These are phyloP conservation scores for Colletotrichum siamense DNA, from an alignment of 2,329 filamentous ascomycete genomes.

Conservation along the genomic window DNA sequence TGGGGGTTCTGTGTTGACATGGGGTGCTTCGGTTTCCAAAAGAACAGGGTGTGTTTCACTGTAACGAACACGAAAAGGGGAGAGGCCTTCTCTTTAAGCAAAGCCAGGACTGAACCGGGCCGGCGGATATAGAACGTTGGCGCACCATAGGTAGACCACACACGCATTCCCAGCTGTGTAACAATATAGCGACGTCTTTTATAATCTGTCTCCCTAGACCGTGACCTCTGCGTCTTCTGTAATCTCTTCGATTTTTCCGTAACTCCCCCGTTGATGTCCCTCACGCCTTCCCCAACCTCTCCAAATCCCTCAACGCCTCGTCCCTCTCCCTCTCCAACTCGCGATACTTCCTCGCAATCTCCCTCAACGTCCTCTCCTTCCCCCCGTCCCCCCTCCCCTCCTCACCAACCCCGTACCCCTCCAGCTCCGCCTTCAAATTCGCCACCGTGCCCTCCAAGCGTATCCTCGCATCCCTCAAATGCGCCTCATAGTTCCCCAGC, in stretches of 20 bases:
- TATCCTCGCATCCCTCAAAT: constrained; percentile 53
- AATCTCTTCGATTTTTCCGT: not conserved
- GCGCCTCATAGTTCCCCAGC: constrained; percentile 51
- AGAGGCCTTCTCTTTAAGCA: constrained; percentile 6
- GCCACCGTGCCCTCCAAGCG: constrained; percentile 50
- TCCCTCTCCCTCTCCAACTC: constrained; percentile 56
- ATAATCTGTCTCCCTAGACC: not conserved
- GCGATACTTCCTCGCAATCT: constrained; percentile 56
- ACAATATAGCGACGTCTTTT: constrained; percentile 17
- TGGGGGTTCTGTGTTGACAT: not conserved
- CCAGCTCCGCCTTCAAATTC: constrained; percentile 47
- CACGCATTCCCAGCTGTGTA: constrained; percentile 15
- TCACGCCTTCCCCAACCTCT: constrained; percentile 33
- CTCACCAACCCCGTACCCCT: constrained; percentile 53
- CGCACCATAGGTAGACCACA: constrained; percentile 3
- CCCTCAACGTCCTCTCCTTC: constrained; percentile 57
- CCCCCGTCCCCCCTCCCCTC: constrained; percentile 30
- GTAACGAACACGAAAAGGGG: not conserved
- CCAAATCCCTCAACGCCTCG: constrained; percentile 55
- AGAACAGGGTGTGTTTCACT: not conserved
- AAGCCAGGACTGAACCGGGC: not conserved
- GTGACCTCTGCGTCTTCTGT: not conserved
- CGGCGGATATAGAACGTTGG: constrained; percentile 14
- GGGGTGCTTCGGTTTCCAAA: not conserved
- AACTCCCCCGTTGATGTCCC: not conserved